Base-by-base conservation (phyloP, 1,139 yeast genomes). In the Entelexis sorbosivorans region DNA sequence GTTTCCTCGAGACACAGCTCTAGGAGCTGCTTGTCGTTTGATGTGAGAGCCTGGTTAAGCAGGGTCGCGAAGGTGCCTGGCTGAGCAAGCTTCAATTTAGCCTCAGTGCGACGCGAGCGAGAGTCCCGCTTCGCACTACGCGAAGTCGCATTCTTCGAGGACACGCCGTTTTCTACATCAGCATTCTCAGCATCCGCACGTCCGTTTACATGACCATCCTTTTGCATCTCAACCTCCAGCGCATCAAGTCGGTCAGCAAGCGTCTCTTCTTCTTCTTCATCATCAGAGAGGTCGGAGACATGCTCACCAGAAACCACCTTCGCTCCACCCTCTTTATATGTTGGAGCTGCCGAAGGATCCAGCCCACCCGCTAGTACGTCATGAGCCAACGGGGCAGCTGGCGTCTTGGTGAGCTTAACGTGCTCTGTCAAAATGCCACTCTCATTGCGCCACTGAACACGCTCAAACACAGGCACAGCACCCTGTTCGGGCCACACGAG, bases 401-500 rank as follows among this genome's bases (percentile, higher is more conserved):
- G 55, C 20, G 73, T 63, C 63, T 78, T 77, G 35, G 58, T 60
- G 1, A 80, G 54, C 7, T 66, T 61, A 10, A 65, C 58, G 16
- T 64, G 60, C 0, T 56, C 56, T 11, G 73, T 55, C 9, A 28
- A 33, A 11, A 50, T 34, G 26, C 53, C 69, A n/a, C 36, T 26
- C 17, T 65, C 10, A 64, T 71, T 76, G 42, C 68, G 73, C 83
- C 89, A 81, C 52, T 69, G 68, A 24, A 81, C 59, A 5, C 73
- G 69, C 51, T 83, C 89, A 62, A 84, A 82, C 50, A 73, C 75
- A 16, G 91, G 82, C 11, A 56, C 52, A 20, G 75, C 73, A 9
- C 83, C 82, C 56, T 76, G 78, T 64, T 87, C 95, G 48, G 82
- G 68, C 94, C 95, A 88, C 1, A 81, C 68, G 29, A 80, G 64